A percentile compares a stretch with the other conserved stretches of the same genome.
Evolutionary conservation across 2,329 filamentous ascomycete species (phyloP).

Genomic region (Colletotrichum lini): DNA sequence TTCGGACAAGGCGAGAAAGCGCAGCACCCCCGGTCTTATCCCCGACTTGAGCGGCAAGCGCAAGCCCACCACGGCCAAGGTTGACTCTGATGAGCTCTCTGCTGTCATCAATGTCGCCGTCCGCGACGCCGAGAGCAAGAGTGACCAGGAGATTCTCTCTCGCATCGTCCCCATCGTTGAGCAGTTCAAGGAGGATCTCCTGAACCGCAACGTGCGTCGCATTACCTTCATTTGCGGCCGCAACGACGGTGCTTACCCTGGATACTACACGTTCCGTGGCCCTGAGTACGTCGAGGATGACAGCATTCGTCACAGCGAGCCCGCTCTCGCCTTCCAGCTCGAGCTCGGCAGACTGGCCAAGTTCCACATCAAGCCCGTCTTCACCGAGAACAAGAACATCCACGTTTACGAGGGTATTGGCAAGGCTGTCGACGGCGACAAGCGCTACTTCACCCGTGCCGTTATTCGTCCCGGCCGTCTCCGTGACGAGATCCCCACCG

Average conservation of each 20-base stretch:
- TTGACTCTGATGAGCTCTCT: constrained; percentile 83
- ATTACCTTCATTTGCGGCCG: constrained; percentile 97
- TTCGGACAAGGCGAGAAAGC: constrained; percentile 70
- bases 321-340: constrained; percentile 97
- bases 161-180: constrained; percentile 84
- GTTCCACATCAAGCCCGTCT: constrained; percentile 98
- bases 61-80: constrained; percentile 66
- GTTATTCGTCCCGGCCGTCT: constrained; percentile 95
- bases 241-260: constrained; percentile 93
- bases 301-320: constrained; percentile 97
- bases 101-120: constrained; percentile 95
- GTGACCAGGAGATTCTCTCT: constrained; percentile 84
- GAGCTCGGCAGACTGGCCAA: constrained; percentile 94
- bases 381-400: constrained; percentile 99
- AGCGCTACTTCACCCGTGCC: constrained; percentile 98
- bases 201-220: constrained; percentile 85
- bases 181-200: constrained; percentile 86
- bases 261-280: constrained; percentile 98
- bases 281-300: constrained; percentile 91
- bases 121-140: constrained; percentile 85
- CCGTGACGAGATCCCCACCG: constrained; percentile 97
- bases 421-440: constrained; percentile 95
- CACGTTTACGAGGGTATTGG: constrained; percentile 98
- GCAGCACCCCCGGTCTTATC: constrained; percentile 70
- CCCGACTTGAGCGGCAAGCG: constrained; percentile 83